Evolutionary conservation across 306 rosid species (phyloP), one percentile per base, ranked within the genome.

Genomic region (Myrica gale): DNA sequence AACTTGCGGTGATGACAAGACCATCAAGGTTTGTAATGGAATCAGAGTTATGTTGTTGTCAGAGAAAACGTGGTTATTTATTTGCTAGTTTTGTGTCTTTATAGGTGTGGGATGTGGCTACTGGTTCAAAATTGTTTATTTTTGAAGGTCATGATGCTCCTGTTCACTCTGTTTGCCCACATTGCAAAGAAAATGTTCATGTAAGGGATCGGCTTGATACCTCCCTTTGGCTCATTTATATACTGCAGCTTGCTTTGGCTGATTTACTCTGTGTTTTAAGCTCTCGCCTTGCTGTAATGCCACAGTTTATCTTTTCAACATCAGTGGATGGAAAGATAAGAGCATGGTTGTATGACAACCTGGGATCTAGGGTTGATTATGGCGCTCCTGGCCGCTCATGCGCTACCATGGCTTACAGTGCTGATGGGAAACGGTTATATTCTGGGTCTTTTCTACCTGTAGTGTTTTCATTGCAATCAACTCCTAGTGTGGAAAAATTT

Each of bases 1-100:
- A 51, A 83, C 89, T 47, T 83, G 91, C 2, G 91, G 91, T 16
- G 91, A 88, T 66, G 91, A 88, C 70, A 85, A 72, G 72, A 56
- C 82, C 43, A 79, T 88, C 58, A 88, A 85, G 91, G 89, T 88
- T 75, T 78, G 88, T 88, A 80, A 47, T 48, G 47, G 62, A 60
- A 78, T 11, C 21, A 56, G 61, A 47, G 13, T 69, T 58, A 61
- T 43, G 48, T 52, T 13, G 37, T 52, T 74, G 53, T 50, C 5
- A 12, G 45, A 41, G 75, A 46, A 63, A 69, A 50, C 37, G 23
- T 56, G 47, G 32, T 43, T 58, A 69, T 61, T 68, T 52, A 67
- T 77, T 20, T 71, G 16, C 19, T 55, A 44, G 0, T 12, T 73
- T 37, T 62, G 7, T 56, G 41, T 73, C 69, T 43, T 65, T 26